Base-by-base conservation (phyloP, 345 rosid species). In the Populus nigra region DNA sequence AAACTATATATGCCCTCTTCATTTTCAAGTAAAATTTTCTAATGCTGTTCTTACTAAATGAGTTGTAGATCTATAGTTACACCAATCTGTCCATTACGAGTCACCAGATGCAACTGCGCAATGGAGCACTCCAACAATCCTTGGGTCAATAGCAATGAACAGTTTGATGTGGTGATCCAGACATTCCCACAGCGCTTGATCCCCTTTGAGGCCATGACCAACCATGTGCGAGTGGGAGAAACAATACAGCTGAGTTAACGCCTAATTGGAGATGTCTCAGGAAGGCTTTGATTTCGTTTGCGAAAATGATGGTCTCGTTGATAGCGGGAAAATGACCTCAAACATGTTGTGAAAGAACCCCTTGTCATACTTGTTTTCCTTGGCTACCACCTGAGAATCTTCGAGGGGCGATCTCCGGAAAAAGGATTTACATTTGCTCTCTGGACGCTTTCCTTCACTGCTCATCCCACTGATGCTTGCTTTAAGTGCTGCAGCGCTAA, bases 301-400 rank as follows among this genome's bases (percentile, higher is more conserved):
- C 29, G 45, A 69, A 83, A 91, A 86, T 7, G 88, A 81, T 8
- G 68, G 72, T 84, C 96, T 92, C 10, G 85, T 79, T 18, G 97
- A 92, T 23, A 82, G 57, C 7, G 98, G 98, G 69, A 86, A 82
- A 47, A 93, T 69, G 81, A 91, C 76, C 91, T 95, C 96, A 55
- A 78, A 75, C 17, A 91, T 3, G 82, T 93, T 91, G 76, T 78
- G 82, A 23, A 88, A 69, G 76, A 83, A 77, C 31, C 97, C 97
- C 86, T 84, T 87, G 76, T 91, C 91, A 39, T 92, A 90, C 73
- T 82, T 16, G 82, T 92, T 95, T 49, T 72, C 84, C 87, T 85
- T 88, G 31, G 61, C 78, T 50, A 88, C 85, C 0, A 79, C 80
- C 66, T 80, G 90, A 2, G 82, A 68, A 53, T 84, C 88, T 84